Conservation (phyloP, 1,284 basidiomycete genomes). For the Takashimella koratensis region DNA sequence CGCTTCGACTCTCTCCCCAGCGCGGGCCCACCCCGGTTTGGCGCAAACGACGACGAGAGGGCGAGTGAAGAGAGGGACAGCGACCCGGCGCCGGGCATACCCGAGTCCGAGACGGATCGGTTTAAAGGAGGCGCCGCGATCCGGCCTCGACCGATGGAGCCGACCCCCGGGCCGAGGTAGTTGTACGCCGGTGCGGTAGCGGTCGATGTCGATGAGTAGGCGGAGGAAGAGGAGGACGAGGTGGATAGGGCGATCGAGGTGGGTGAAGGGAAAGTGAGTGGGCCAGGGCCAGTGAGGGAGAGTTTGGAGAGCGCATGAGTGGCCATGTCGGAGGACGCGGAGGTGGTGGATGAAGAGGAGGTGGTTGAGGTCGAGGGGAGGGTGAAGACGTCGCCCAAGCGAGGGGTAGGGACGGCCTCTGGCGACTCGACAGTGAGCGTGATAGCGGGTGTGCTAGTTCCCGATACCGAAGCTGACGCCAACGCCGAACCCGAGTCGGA, state of each 20-base stretch:
- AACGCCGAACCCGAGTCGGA: background rate
- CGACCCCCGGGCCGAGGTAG: background rate
- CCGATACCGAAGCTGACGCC: background rate
- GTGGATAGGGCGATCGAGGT: conserved; percentile 1
- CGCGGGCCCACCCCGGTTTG: background rate
- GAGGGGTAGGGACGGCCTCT: background rate
- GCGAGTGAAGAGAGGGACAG: background rate
- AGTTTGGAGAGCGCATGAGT: conserved; percentile 17
- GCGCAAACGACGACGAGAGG: background rate
- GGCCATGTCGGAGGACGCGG: conserved; percentile 4
- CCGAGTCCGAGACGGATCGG: conserved; percentile 13
- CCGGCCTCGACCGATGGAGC: background rate
- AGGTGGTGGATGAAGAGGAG: background rate
- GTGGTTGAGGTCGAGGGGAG: background rate
- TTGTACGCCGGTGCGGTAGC: background rate
- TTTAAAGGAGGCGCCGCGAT: background rate
- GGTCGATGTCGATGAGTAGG: no score
- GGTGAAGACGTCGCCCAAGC: background rate
- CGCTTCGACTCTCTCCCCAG: background rate
- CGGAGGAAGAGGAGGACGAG: background rate
- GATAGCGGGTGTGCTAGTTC: conserved; percentile 6
- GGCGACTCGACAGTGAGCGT: conserved; percentile 13
- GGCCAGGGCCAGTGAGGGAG: conserved; percentile 9
- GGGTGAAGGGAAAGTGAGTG: conserved; percentile 6
- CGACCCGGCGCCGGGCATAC: background rate